A percentile compares a stretch with the other conserved stretches of the same genome.
Conservation (phyloP, 257 asterid species). For the Scutellaria barbata region DNA sequence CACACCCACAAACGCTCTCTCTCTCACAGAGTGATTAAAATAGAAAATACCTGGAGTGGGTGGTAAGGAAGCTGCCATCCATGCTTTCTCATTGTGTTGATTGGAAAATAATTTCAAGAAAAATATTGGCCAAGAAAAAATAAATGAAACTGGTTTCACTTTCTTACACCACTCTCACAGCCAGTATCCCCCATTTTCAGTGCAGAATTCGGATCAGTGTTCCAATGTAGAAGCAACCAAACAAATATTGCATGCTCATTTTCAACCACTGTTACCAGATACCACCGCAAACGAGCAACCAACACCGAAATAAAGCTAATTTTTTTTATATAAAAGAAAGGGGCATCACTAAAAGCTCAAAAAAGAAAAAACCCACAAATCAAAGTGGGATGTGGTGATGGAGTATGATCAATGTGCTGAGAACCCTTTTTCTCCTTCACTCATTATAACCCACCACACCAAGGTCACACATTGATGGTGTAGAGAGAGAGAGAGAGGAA, state of each 20-base stretch:
- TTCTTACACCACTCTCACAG: slow-evolving; percentile 33
- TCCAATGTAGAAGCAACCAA: slow-evolving; percentile 42
- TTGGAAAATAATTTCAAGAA: slow-evolving; percentile 40
- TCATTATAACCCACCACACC: slow-evolving; percentile 71
- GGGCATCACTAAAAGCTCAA: slow-evolving; percentile 28
- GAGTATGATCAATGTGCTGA: slow-evolving; percentile 42
- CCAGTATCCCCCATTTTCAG: slow-evolving; percentile 53
- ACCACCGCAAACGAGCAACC: slow-evolving; percentile 18
- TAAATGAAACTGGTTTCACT: slow-evolving; percentile 35
- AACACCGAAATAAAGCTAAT: not conserved
- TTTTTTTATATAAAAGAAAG: slow-evolving; percentile 5
- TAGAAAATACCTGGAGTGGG: slow-evolving; percentile 86
- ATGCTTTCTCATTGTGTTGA: slow-evolving; percentile 88
- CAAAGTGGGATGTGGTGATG: slow-evolving; percentile 52
- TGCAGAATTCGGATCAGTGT: slow-evolving; percentile 49
- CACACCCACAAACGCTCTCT: not conserved
- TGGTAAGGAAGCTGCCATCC: slow-evolving; percentile 99
- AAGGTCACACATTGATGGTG: slow-evolving; percentile 55
- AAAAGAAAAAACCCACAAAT: slow-evolving; percentile 43
- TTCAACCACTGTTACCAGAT: slow-evolving; percentile 28
- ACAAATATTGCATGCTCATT: slow-evolving; percentile 62
- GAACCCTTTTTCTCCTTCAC: slow-evolving; percentile 60
- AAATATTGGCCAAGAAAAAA: slow-evolving; percentile 20
- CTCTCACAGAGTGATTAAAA: slow-evolving; percentile 2
- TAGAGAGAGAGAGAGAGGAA: slow-evolving; percentile 45